Percentiles rank a stretch among this genome's conserved stretches.
Evolutionary conservation across 352 stramenopile species (phyloP).

Genomic region (Peronospora destructor): DNA sequence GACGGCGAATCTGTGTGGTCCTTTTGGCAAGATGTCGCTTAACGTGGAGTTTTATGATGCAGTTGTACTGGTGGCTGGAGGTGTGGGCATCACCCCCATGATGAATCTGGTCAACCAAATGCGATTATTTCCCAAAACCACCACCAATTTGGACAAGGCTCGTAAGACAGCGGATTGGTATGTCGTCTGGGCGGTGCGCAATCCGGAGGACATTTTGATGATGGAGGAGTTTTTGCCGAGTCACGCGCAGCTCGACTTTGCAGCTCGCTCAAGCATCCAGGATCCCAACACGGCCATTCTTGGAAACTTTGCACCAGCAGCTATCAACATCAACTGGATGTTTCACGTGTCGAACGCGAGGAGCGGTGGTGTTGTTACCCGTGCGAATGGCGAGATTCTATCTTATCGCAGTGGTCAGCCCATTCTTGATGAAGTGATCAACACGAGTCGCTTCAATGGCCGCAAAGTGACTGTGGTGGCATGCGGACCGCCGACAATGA

Average conservation of each 20-base stretch:
- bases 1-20: slow-evolving; percentile 50
- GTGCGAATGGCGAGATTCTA: slow-evolving; percentile 48
- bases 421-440: slow-evolving; percentile 65
- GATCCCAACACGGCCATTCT: slow-evolving; percentile 41
- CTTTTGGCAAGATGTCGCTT: slow-evolving; percentile 57
- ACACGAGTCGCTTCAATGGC: slow-evolving; percentile 53
- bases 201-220: slow-evolving; percentile 60
- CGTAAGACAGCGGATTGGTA: slow-evolving; percentile 41
- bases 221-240: slow-evolving; percentile 62
- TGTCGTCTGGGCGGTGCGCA: slow-evolving; percentile 57
- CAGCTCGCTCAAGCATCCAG: slow-evolving; percentile 31
- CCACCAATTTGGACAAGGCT: slow-evolving; percentile 13
- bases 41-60: slow-evolving; percentile 61
- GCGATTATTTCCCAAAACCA: slow-evolving; percentile 24
- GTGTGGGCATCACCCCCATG: slow-evolving; percentile 74
- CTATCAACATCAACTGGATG: slow-evolving; percentile 48
- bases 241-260: slow-evolving; percentile 36
- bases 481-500: slow-evolving; percentile 69
- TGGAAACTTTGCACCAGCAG: slow-evolving; percentile 9
- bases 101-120: slow-evolving; percentile 72
- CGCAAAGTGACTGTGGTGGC: slow-evolving; percentile 61
- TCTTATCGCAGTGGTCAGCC: slow-evolving; percentile 44
- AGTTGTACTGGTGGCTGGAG: slow-evolving; percentile 58
- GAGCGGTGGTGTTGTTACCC: slow-evolving; percentile 36
- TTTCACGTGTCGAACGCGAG: slow-evolving; percentile 56